Percentiles rank a stretch among this genome's conserved stretches.
Conservation (phyloP, 2,329 filamentous ascomycete genomes). For the Fusarium xyrophilum region DNA sequence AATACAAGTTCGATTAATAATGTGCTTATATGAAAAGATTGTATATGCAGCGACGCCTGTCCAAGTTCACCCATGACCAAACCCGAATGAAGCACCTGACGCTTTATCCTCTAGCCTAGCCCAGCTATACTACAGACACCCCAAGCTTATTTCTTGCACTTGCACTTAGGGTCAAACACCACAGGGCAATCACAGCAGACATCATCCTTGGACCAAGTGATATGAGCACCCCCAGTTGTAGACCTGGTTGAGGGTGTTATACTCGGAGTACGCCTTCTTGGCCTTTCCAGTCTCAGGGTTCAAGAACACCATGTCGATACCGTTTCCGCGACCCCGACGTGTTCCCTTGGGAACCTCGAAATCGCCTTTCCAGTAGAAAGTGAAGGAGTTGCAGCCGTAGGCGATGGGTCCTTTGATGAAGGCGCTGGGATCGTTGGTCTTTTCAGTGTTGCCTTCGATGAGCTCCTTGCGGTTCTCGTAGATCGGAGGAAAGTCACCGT, state of each 20-base stretch:
- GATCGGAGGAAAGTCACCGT: conserved; percentile 32
- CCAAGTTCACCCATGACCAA: not conserved
- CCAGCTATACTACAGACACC: not conserved
- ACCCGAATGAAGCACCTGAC: not conserved
- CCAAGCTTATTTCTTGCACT: conserved; percentile 15
- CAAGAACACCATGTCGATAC: conserved; percentile 34
- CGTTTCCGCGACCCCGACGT: conserved; percentile 23
- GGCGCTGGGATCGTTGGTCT: conserved; percentile 15
- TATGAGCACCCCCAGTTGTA: conserved; percentile 34
- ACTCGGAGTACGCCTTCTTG: conserved; percentile 30
- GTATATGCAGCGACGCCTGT: not conserved
- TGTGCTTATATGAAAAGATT: not conserved
- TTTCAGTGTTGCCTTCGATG: conserved; percentile 18
- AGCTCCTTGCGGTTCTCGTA: conserved; percentile 20
- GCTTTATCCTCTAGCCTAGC: conserved; percentile 5
- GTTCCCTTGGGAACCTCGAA: conserved; percentile 19
- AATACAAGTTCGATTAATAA: rapidly evolving
- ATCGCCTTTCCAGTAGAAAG: conserved; percentile 35
- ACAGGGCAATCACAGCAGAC: conserved; percentile 35
- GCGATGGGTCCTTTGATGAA: conserved; percentile 26
- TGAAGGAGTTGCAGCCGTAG: conserved; percentile 37
- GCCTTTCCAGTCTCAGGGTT: conserved; percentile 19
- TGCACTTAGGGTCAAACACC: conserved; percentile 25
- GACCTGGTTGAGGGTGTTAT: conserved; percentile 36
- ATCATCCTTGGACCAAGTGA: conserved; percentile 29